Evolutionary conservation across 352 stramenopile genomes (phyloP).

Genomic region (Thraustochytrium sp.): DNA sequence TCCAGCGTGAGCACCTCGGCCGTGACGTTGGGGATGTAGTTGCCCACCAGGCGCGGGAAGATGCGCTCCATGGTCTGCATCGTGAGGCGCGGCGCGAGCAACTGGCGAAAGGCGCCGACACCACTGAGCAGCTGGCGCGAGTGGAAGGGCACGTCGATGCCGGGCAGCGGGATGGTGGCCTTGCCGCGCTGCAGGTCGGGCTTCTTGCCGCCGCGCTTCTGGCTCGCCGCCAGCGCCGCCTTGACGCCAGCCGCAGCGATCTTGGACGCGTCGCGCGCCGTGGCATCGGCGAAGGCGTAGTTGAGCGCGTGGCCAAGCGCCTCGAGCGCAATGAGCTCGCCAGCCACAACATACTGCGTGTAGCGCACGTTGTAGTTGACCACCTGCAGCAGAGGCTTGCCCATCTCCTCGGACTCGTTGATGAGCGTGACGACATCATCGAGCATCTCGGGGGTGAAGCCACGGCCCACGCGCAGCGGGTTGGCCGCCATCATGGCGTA

Average conservation of each 20-base stretch:
- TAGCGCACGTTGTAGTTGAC: constrained; percentile 79
- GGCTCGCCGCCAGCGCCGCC: constrained; percentile 58
- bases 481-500: constrained; percentile 77
- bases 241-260: constrained; percentile 61
- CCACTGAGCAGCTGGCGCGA: constrained; percentile 69
- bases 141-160: constrained; percentile 81
- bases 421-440: constrained; percentile 67
- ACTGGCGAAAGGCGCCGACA: constrained; percentile 67
- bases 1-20: constrained; percentile 68
- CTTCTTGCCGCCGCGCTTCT: constrained; percentile 53
- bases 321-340: constrained; percentile 70
- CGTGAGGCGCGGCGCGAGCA: constrained; percentile 66
- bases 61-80: constrained; percentile 63
- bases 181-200: constrained; percentile 60
- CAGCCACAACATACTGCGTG: constrained; percentile 72
- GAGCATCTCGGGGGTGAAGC: constrained; percentile 65
- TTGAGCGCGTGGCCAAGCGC: constrained; percentile 64
- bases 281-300: constrained; percentile 50
- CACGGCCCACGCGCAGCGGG: constrained; percentile 62
- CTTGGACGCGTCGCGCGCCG: constrained; percentile 53
- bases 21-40: constrained; percentile 77
- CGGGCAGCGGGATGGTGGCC: constrained; percentile 73
- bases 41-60: constrained; percentile 62
- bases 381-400: constrained; percentile 68
- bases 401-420: constrained; percentile 49